phyloP scores from a whole-genome alignment of 495 filamentous ascomycete genomes.

The Daldinia vernicosa region DNA sequence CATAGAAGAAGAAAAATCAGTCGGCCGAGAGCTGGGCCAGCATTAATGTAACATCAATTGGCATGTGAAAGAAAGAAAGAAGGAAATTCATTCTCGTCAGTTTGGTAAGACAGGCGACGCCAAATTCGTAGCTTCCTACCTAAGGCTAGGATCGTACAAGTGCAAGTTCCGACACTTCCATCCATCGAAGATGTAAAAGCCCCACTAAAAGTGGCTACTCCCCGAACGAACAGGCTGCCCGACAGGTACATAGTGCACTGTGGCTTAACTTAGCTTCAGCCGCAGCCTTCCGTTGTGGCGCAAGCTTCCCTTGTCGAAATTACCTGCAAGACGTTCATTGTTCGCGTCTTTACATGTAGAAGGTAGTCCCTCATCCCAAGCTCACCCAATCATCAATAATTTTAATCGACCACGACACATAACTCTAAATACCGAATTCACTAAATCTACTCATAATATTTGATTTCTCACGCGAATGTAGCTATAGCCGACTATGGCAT shows the following conservation, averaged over 20 bases:
- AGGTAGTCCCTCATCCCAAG: slow-evolving; percentile 14
- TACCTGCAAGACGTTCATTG: slow-evolving; percentile 27
- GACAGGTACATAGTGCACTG: not conserved
- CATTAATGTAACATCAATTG: slow-evolving; percentile 33
- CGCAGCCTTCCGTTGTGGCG: slow-evolving; percentile 21
- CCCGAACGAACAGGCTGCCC: not conserved
- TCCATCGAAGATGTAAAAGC: not conserved
- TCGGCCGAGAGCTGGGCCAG: slow-evolving; percentile 15
- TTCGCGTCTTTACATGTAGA: slow-evolving; percentile 1
- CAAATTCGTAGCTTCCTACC: slow-evolving; percentile 1
- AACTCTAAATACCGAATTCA: not conserved
- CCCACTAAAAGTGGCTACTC: slow-evolving; percentile 2
- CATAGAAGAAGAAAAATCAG: slow-evolving; percentile 18
- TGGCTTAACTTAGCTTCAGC: slow-evolving; percentile 28
- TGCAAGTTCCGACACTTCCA: not conserved
- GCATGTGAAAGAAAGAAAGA: slow-evolving; percentile 33
- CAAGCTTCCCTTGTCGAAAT: slow-evolving; percentile 24
- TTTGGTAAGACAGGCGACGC: not conserved
- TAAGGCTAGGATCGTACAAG: not conserved
- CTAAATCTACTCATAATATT: not conserved
- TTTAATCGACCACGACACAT: slow-evolving; percentile 10
- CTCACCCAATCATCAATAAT: slow-evolving; percentile 19
- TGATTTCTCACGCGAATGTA: slow-evolving; percentile 14
- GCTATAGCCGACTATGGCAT: slow-evolving; percentile 49
- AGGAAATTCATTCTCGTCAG: not conserved